These are phyloP conservation scores for Coniella vitis DNA, from an alignment of 2,329 filamentous ascomycete genomes.

Conservation along the genomic window DNA sequence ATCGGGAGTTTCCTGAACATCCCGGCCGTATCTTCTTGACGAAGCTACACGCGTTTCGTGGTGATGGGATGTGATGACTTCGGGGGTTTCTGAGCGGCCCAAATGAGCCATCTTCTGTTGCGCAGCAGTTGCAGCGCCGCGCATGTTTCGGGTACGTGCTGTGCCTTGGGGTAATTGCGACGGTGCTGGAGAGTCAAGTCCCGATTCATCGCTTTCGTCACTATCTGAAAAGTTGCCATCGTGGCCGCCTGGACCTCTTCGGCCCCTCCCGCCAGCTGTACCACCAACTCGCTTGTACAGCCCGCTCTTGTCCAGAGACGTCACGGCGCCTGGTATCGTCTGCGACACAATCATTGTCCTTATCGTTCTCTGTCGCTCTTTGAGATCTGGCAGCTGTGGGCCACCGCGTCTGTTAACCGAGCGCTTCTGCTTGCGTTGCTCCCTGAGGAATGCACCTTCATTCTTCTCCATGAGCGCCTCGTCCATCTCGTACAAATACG, in stretches of 20 bases:
- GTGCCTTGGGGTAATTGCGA: constrained; percentile 65
- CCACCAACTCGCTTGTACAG: constrained; percentile 74
- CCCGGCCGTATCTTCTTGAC: constrained; percentile 52
- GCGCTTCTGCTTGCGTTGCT: constrained; percentile 89
- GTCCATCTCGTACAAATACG: constrained; percentile 88
- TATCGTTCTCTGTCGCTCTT: constrained; percentile 88
- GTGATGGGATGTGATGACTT: constrained; percentile 57
- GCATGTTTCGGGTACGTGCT: constrained; percentile 78
- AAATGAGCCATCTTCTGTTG: constrained; percentile 80
- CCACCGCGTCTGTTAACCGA: constrained; percentile 91
- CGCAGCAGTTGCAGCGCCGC: constrained; percentile 79
- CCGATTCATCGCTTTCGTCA: constrained; percentile 84
- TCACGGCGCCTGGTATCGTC: constrained; percentile 80
- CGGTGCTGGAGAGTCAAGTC: constrained; percentile 75
- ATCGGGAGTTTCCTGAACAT: constrained; percentile 74
- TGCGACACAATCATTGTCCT: constrained; percentile 88
- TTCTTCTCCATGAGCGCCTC: constrained; percentile 85
- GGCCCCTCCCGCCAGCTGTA: constrained; percentile 45
- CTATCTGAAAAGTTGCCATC: constrained; percentile 78
- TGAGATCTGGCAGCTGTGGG: constrained; percentile 89
- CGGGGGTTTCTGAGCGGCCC: constrained; percentile 83
- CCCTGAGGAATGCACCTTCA: constrained; percentile 86
- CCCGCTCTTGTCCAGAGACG: constrained; percentile 73
- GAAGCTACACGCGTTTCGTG: constrained; percentile 60
- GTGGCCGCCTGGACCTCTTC: constrained; percentile 35